Evolutionary conservation across 2,329 filamentous ascomycete species (phyloP), one percentile per base, ranked within the genome.

Genomic region (Elsinoe batatas): DNA sequence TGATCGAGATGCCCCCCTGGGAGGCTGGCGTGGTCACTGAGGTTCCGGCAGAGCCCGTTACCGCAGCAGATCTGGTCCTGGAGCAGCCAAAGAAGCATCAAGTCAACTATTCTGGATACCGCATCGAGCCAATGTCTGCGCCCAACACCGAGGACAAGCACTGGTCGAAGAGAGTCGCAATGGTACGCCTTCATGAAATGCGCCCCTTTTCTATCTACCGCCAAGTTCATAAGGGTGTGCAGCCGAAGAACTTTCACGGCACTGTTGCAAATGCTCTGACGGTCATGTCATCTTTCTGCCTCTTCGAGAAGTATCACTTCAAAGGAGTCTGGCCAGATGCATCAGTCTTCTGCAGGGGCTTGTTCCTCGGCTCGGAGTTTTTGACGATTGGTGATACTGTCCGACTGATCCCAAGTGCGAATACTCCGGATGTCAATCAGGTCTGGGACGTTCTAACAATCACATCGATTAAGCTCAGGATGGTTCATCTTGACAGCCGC

Each of bases 331-430:
- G 80, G 78, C 78, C 79, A 0, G 65, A 76, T 13, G 79, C 77
- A 0, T 70, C 67, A 0, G 71, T 84, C n/a, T 74, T 72, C 53
- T 77, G 73, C 57, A 71, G 73, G 49, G 80, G 76, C 0, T 71
- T 82, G 5, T 83, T 75, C 58, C 64, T 84, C 2, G 81, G 81
- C 0, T 63, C 76, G 2, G 81, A 84, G 61, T 67, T 82, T 30
- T 63, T 83, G 10, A 68, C 72, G 4, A 64, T 76, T 3, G 78
- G 78, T 1, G 81, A 84, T 58, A 67, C 71, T 0, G 74, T 83
- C 1, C 77, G 80, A 4, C 64, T 84, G 7, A 57, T 67, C 0
- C 69, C 67, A 2, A 62, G 61, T 54, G 22, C 38, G 40, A 51
- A n/a, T 42, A 46, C 42, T 7, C 54, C 54, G 18, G 43, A 55